Conservation (phyloP, 2,329 filamentous ascomycete species). For the Fusarium austroafricanum region DNA sequence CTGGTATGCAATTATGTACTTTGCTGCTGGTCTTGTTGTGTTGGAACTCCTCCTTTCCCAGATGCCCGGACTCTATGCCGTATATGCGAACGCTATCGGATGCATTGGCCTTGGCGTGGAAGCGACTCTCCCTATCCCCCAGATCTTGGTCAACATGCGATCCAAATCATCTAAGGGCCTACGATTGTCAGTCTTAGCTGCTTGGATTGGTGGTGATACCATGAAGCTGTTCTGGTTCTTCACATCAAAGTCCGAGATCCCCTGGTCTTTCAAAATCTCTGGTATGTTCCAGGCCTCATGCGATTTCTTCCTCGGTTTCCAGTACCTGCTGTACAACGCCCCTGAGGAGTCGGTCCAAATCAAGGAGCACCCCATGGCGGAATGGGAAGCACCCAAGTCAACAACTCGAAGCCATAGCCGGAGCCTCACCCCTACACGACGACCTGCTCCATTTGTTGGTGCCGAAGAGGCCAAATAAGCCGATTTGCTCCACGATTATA, state of each 20-base stretch:
- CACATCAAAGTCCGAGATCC: slow-evolving; percentile 75
- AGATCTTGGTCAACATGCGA: slow-evolving; percentile 77
- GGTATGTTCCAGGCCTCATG: slow-evolving; percentile 84
- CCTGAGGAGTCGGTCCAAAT: slow-evolving; percentile 52
- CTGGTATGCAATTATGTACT: slow-evolving; percentile 80
- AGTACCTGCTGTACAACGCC: slow-evolving; percentile 77
- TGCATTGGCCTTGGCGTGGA: slow-evolving; percentile 82
- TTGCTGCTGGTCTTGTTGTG: slow-evolving; percentile 69
- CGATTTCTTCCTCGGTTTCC: slow-evolving; percentile 78
- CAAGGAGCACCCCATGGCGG: slow-evolving; percentile 55
- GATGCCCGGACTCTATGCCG: slow-evolving; percentile 66
- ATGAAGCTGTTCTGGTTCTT: slow-evolving; percentile 94
- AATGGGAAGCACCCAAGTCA: slow-evolving; percentile 50
- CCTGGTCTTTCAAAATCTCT: slow-evolving; percentile 83
- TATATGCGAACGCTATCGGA: slow-evolving; percentile 76
- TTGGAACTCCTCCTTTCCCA: slow-evolving; percentile 76
- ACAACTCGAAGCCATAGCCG: slow-evolving; percentile 46
- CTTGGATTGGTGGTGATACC: slow-evolving; percentile 82
- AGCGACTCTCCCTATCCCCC: slow-evolving; percentile 83
- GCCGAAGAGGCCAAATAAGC: slow-evolving; percentile 43
- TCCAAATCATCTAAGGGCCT: slow-evolving; percentile 81
- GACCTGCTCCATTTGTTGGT: slow-evolving; percentile 54
- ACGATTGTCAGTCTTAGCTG: slow-evolving; percentile 77
- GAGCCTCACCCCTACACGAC: slow-evolving; percentile 55
- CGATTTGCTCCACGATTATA: background rate